Conservation (phyloP, 2,329 filamentous ascomycete species). For the Arthrinium phaeospermum region DNA sequence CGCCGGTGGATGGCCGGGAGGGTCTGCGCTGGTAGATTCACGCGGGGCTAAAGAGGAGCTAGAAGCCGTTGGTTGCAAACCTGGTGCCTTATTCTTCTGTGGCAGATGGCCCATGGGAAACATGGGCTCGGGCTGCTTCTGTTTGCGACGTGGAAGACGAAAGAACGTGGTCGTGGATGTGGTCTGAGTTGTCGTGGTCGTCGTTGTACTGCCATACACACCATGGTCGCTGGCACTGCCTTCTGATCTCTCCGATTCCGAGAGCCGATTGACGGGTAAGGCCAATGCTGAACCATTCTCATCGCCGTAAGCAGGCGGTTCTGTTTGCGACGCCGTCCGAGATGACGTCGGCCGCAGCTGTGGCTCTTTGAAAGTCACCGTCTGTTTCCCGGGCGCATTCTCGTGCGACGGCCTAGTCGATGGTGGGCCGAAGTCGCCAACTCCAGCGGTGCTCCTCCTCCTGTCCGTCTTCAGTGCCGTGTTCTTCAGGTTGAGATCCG, state of each 20-base stretch:
- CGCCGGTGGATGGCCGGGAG: constrained; percentile 35
- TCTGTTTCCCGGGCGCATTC: constrained; percentile 40
- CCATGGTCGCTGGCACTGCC: constrained; percentile 75
- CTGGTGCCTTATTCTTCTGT: constrained; percentile 63
- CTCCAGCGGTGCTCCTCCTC: constrained; percentile 36
- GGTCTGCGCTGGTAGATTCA: constrained; percentile 40
- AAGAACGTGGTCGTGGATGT: constrained; percentile 77
- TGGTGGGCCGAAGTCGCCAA: background rate
- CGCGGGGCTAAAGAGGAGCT: constrained; percentile 52
- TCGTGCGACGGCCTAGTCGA: background rate
- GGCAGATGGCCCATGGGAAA: constrained; percentile 90
- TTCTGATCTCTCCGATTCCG: constrained; percentile 91
- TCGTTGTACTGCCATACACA: constrained; percentile 58
- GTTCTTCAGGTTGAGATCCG: constrained; percentile 13
- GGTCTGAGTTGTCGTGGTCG: constrained; percentile 67
- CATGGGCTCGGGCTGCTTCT: constrained; percentile 74
- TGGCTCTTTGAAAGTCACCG: constrained; percentile 68
- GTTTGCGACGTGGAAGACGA: constrained; percentile 76
- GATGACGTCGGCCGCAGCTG: constrained; percentile 35
- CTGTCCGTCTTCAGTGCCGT: constrained; percentile 45
- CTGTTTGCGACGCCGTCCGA: constrained; percentile 31
- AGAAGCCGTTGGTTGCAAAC: constrained; percentile 41
- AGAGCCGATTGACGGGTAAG: constrained; percentile 69
- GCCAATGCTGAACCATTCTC: constrained; percentile 67
- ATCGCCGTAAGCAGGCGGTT: constrained; percentile 65